Percentiles rank a stretch among this genome's conserved stretches.
phyloP scores from a whole-genome alignment of 2,329 filamentous ascomycete genomes.

The Cephalotrichum gorgonifer region DNA sequence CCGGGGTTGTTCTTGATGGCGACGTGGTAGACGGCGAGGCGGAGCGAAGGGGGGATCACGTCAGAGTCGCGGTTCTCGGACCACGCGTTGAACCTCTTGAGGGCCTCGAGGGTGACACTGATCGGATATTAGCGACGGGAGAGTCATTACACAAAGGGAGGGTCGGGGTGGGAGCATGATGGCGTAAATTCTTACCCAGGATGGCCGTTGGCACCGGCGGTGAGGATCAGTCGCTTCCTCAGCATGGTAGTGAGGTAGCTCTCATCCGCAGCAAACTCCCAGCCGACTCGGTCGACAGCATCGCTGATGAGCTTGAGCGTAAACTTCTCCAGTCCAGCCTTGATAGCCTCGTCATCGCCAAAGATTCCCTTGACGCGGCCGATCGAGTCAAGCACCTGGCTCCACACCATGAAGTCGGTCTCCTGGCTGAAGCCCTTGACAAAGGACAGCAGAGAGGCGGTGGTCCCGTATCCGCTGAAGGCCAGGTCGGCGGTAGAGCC shows the following conservation, averaged over 20 bases:
- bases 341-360: slow-evolving; percentile 60
- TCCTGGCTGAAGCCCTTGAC: slow-evolving; percentile 77
- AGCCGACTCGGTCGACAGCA: slow-evolving; percentile 71
- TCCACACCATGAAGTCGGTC: slow-evolving; percentile 80
- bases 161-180: no score
- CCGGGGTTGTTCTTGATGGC: slow-evolving; percentile 61
- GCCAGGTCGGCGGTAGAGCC: slow-evolving; percentile 85
- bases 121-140: not conserved
- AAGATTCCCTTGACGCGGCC: slow-evolving; percentile 77
- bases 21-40: slow-evolving; percentile 69
- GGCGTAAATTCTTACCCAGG: slow-evolving; percentile 50
- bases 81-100: slow-evolving; percentile 74
- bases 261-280: slow-evolving; percentile 70
- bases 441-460: slow-evolving; percentile 71
- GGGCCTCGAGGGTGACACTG: slow-evolving; percentile 61
- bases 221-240: slow-evolving; percentile 68
- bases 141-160: not conserved
- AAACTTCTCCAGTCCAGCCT: slow-evolving; percentile 67
- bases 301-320: slow-evolving; percentile 65
- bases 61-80: slow-evolving; percentile 54
- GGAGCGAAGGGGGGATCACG: slow-evolving; percentile 72
- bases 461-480: slow-evolving; percentile 75
- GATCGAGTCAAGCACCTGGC: slow-evolving; percentile 70
- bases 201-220: slow-evolving; percentile 69
- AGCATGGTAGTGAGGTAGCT: slow-evolving; percentile 75